phyloP scores from a whole-genome alignment of 2,329 filamentous ascomycete species.

The Ciborinia camelliae region DNA sequence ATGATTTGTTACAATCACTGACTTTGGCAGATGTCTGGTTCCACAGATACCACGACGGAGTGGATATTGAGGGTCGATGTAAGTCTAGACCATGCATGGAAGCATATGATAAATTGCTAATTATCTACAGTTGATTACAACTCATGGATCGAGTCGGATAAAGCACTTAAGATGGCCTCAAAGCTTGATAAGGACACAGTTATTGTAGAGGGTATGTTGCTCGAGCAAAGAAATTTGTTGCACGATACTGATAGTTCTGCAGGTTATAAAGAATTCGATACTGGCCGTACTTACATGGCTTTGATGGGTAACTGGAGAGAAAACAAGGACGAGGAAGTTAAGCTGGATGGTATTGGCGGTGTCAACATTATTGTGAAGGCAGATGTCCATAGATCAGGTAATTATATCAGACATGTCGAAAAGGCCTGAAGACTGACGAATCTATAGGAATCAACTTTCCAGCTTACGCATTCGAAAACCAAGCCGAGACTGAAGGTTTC shows the following conservation, averaged over 20 bases:
- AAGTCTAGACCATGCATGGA: slow-evolving; percentile 43
- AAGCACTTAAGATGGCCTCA: slow-evolving; percentile 70
- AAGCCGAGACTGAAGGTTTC: slow-evolving; percentile 97
- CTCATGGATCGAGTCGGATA: slow-evolving; percentile 93
- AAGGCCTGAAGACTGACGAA: slow-evolving; percentile 29
- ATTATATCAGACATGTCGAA: slow-evolving; percentile 30
- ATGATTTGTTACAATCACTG: slow-evolving; percentile 27
- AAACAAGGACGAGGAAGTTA: slow-evolving; percentile 87
- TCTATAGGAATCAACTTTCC: slow-evolving; percentile 89
- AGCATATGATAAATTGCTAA: slow-evolving; percentile 23
- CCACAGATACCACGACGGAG: slow-evolving; percentile 70
- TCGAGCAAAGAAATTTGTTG: background rate
- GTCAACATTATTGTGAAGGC: slow-evolving; percentile 98
- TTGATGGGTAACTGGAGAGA: slow-evolving; percentile 87
- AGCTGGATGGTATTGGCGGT: slow-evolving; percentile 92
- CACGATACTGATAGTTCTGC: slow-evolving; percentile 23
- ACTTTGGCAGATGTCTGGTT: slow-evolving; percentile 82
- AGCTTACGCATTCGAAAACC: slow-evolving; percentile 94
- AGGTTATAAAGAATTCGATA: slow-evolving; percentile 93
- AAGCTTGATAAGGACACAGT: slow-evolving; percentile 75
- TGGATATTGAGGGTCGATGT: slow-evolving; percentile 96
- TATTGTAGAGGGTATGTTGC: slow-evolving; percentile 73
- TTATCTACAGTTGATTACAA: slow-evolving; percentile 84
- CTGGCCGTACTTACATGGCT: slow-evolving; percentile 85
- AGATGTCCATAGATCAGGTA: slow-evolving; percentile 92